Base-by-base conservation (phyloP, 495 filamentous ascomycete genomes). In the Corynascus novoguineensis region DNA sequence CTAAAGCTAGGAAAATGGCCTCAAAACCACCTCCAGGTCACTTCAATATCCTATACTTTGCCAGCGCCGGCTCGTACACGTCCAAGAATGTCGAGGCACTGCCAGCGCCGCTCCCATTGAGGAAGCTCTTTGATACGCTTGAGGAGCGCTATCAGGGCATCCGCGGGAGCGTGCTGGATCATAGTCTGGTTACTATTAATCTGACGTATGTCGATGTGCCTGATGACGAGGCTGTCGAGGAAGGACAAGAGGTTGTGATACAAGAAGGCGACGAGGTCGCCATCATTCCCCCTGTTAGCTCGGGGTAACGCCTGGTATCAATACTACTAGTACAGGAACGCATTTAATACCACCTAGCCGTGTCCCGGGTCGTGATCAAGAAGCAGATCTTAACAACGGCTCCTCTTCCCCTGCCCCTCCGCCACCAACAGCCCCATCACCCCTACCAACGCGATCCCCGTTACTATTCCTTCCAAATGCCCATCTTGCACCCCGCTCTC, bases 271-370 rank as follows among this genome's bases (percentile, higher is more conserved):
- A 93, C 62, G 93, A 98, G 72, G 90, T 97, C 44, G 95, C 87
- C 11, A 86, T 98, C 44, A 97, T 98, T 59, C 93, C 93, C 29
- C 93, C 93, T n/a, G 93, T 97, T 49, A 97, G 93, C 77, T 88
- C 87, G 35, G 89, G 89, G 32, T 79, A 67, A 75, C 12, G 3
- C 9, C 6, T 0, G 3, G 21, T 31, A 11, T n/a, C 9, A 31
- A 27, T 11, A 44, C 38, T 52, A 52, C 35, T 19, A 28, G 7
- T 10, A n/a, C n/a, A n/a, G n/a, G n/a, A n/a, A n/a, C n/a, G n/a
- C n/a, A n/a, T n/a, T n/a, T n/a, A n/a, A n/a, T n/a, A n/a, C n/a
- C n/a, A n/a, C n/a, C n/a, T n/a, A n/a, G n/a, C n/a, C n/a, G n/a
- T n/a, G 42, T 46, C 6, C 12, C 6, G 31, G 17, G 4, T 17